These are phyloP conservation scores for Populus hybrid DNA, from an alignment of 441 rosid genomes.

Conservation along the genomic window DNA sequence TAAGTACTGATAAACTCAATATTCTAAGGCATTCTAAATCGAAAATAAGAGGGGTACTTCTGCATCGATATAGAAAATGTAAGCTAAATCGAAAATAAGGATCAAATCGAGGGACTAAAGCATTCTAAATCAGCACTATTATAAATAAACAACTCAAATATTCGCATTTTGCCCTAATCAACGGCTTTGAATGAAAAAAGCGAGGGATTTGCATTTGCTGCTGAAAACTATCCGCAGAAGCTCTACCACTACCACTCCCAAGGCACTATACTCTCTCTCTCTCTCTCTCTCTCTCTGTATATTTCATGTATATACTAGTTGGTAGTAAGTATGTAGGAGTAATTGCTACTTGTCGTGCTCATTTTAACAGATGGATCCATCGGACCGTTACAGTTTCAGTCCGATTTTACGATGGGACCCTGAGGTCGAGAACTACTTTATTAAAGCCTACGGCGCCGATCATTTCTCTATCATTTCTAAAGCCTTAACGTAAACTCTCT, in stretches of 20 bases:
- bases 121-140: not conserved
- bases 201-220: conserved; percentile 35
- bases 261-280: not conserved
- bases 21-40: too few relatives aligned
- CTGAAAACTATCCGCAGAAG: conserved; percentile 31
- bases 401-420: conserved; percentile 82
- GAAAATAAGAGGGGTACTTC: not conserved
- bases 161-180: not conserved
- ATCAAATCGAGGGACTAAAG: not conserved
- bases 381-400: conserved; percentile 71
- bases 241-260: conserved; percentile 16
- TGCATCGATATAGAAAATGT: not conserved
- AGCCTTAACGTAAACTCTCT: conserved; percentile 60
- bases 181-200: conserved; percentile 54
- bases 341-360: not conserved
- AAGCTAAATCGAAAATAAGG: too few relatives aligned
- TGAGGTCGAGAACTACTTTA: conserved; percentile 74
- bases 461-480: conserved; percentile 76
- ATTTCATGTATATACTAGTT: too few relatives aligned
- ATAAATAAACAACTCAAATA: not conserved
- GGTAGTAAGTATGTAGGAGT: not conserved
- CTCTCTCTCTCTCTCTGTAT: not conserved
- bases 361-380: conserved; percentile 46
- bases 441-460: conserved; percentile 68
- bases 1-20: too few relatives aligned